Percentiles rank a stretch among this genome's conserved stretches.
phyloP scores from a whole-genome alignment of 805 yeast genomes.

The Blastobotrys robertii region DNA sequence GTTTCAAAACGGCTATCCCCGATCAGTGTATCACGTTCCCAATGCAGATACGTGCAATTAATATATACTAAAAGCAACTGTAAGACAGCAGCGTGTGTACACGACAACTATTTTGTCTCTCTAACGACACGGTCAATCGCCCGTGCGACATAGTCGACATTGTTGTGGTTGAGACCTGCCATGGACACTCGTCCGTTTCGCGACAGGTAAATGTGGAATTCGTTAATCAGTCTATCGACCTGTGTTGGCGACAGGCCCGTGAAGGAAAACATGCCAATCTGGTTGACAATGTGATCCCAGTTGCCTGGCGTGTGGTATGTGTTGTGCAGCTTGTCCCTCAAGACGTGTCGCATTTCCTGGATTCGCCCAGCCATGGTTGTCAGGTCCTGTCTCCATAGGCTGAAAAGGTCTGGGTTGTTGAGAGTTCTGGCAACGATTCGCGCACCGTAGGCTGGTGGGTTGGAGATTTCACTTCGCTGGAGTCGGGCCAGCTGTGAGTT shows the following conservation, averaged over 20 bases:
- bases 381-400: constrained; percentile 79
- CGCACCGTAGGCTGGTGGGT: constrained; percentile 94
- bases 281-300: constrained; percentile 86
- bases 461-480: constrained; percentile 79
- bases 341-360: constrained; percentile 59
- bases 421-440: constrained; percentile 75
- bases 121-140: constrained; percentile 63
- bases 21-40: too few species aligned
- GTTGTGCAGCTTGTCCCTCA: constrained; percentile 49
- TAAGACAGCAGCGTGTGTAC: too few species aligned
- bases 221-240: constrained; percentile 63
- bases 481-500: constrained; percentile 65
- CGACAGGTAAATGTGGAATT: constrained; percentile 76
- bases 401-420: constrained; percentile 51
- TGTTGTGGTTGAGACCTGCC: constrained; percentile 80
- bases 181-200: constrained; percentile 84
- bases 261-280: constrained; percentile 95
- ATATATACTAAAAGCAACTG: too few species aligned
- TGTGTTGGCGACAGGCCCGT: constrained; percentile 76
- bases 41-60: too few species aligned
- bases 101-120: constrained; percentile 3
- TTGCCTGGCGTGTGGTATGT: constrained; percentile 68
- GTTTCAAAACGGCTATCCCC: too few species aligned
- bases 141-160: constrained; percentile 68
- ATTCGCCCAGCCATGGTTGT: constrained; percentile 82